Evolutionary conservation across 331 rosid genomes (phyloP).

Genomic region (Rhamnella rubrinervis): DNA sequence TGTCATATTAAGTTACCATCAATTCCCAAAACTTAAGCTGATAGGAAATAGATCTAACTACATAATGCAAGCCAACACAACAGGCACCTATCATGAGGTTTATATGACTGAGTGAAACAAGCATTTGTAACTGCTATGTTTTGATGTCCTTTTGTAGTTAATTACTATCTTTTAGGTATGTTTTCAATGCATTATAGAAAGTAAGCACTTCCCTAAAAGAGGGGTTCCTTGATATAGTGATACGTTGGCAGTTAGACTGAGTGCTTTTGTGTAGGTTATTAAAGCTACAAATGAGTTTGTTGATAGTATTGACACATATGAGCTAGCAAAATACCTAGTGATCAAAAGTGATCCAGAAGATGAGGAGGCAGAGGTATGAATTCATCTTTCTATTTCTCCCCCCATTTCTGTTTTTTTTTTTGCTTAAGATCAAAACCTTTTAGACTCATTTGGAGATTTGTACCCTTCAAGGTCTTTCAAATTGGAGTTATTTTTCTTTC

Average conservation of each 20-base stretch:
- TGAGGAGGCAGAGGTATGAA: slow-evolving; percentile 75
- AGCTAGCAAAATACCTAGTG: slow-evolving; percentile 56
- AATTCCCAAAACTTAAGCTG: too few relatives aligned
- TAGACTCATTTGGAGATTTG: background rate
- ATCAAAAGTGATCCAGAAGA: slow-evolving; percentile 75
- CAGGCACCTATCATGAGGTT: too few relatives aligned
- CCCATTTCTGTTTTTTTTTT: background rate
- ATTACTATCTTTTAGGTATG: too few relatives aligned
- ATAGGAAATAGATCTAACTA: too few relatives aligned
- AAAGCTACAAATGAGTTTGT: slow-evolving; percentile 70
- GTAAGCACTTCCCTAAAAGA: too few relatives aligned
- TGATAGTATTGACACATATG: slow-evolving; percentile 66
- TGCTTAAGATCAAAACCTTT: background rate
- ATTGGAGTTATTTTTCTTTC: background rate
- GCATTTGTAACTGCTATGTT: too few relatives aligned
- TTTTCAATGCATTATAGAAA: too few relatives aligned
- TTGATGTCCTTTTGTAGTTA: too few relatives aligned
- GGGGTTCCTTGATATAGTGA: too few relatives aligned
- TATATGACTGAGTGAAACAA: too few relatives aligned
- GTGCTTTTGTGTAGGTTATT: slow-evolving; percentile 53
- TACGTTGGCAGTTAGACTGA: background rate
- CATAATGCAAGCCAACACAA: too few relatives aligned
- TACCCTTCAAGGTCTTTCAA: background rate
- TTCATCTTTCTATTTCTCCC: background rate
- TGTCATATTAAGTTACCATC: too few relatives aligned